Percentiles rank a stretch among this genome's conserved stretches.
Conservation (phyloP, 345 rosid species). For the Eucalyptus pumila region DNA sequence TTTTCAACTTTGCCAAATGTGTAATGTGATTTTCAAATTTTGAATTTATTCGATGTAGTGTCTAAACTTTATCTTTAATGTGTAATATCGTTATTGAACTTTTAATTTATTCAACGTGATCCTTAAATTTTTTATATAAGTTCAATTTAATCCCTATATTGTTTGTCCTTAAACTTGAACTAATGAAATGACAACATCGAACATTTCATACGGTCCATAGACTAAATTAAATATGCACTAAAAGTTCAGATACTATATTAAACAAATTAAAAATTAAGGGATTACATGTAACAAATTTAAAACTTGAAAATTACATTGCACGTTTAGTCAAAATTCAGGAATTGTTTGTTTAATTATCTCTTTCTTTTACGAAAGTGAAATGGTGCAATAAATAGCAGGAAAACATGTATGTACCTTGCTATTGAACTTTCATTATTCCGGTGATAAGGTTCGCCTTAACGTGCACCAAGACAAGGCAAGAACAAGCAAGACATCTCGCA, state of each 20-base stretch:
- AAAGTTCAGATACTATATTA: no score
- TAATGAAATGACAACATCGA: rapidly evolving
- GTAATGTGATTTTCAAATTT: no score
- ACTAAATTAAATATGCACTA: neutral
- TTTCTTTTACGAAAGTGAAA: neutral
- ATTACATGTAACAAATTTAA: no score
- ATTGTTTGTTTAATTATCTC: neutral
- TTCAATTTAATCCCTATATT: neutral
- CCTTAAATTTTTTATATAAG: no score
- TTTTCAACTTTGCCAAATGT: no score
- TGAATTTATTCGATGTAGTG: no score
- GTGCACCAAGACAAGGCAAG: neutral
- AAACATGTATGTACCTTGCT: neutral
- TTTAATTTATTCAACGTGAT: no score
- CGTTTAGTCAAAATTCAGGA: neutral
- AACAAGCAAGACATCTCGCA: neutral
- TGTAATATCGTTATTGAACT: no score
- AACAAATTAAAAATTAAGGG: neutral
- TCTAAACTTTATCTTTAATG: rapidly evolving
- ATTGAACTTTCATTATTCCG: neutral
- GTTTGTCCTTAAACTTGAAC: rapidly evolving
- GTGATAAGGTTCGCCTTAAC: neutral
- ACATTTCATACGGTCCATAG: rapidly evolving
- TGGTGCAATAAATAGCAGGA: neutral
- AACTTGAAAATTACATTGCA: no score